Conservation (phyloP, 2,329 filamentous ascomycete genomes). For the Monosporascus sp. region DNA sequence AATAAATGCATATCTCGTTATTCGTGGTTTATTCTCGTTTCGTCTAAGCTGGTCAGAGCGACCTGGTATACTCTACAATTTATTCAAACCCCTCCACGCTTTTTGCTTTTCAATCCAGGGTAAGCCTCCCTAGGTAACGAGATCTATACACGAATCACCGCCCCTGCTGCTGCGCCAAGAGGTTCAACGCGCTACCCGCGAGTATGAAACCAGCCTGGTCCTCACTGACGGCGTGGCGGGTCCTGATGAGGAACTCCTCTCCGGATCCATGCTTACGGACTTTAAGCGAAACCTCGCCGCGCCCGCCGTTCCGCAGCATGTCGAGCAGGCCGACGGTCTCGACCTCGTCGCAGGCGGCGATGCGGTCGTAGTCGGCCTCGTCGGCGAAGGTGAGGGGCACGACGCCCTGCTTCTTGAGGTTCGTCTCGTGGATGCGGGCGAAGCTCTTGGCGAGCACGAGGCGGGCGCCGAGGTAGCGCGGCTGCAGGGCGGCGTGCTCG, state of each 20-base stretch:
- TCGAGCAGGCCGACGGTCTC: slow-evolving; percentile 78
- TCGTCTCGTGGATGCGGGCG: slow-evolving; percentile 91
- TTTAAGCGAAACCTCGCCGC: slow-evolving; percentile 67
- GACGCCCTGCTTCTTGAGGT: slow-evolving; percentile 95
- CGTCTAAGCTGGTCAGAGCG: too few species aligned
- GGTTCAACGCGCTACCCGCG: slow-evolving; percentile 87
- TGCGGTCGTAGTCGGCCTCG: slow-evolving; percentile 80
- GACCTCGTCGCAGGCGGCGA: slow-evolving; percentile 79
- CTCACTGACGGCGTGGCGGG: slow-evolving; percentile 82
- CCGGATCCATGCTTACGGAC: slow-evolving; percentile 59
- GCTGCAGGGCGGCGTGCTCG: slow-evolving; percentile 86
- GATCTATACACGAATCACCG: not conserved
- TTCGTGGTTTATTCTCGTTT: too few species aligned
- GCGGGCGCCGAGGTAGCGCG: slow-evolving; percentile 81
- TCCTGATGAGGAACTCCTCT: slow-evolving; percentile 64
- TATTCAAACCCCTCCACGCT: too few species aligned
- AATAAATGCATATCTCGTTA: too few species aligned
- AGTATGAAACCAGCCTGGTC: slow-evolving; percentile 92
- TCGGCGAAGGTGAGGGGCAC: slow-evolving; percentile 88
- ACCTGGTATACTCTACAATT: too few species aligned
- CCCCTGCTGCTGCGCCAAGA: slow-evolving; percentile 61
- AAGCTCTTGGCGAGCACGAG: slow-evolving; percentile 84
- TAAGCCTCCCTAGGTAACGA: too few species aligned
- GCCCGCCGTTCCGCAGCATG: slow-evolving; percentile 71
- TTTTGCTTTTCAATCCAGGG: too few species aligned